Evolutionary conservation across 1,284 basidiomycete genomes (phyloP), one percentile per base, ranked within the genome.

Genomic region (Tilletiaria anomala): DNA sequence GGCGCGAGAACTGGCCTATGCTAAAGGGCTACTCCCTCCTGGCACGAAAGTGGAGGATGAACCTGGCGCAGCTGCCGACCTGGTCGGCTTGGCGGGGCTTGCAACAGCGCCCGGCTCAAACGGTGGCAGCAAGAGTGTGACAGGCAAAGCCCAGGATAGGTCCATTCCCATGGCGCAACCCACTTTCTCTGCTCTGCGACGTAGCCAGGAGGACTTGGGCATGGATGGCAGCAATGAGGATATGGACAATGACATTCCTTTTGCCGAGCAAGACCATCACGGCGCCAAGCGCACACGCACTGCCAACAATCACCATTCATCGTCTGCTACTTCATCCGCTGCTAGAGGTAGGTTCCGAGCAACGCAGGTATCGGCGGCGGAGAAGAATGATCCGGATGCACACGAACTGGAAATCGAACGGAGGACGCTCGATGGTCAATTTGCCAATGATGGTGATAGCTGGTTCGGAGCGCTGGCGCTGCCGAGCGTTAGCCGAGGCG

Each of bases 381-480:
- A 29, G 10, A 8, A n/a, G 10, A 29, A 8, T n/a, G 26, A 29
- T n/a, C 26, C 26, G 10, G 26, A 29, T 29, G 26, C 12, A 15
- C 10, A 14, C 32, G n/a, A 36, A 14, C 20, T 11, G 16, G n/a
- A 17, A 33, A 22, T 26, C 40, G 26, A 29, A n/a, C 26, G 26
- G 26, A 8, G 26, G 26, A 29, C 56, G 24, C 51, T 61, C 34
- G 57, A 57, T 39, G 58, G 59, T 20, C 54, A 56, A 11, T 47
- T 63, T 10, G 56, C 55, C 22, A 47, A 50, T 22, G 59, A 61
- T 23, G 59, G 61, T 21, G 52, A 56, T 40, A 54, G 48, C 32
- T 64, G 54, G 53, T 64, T 56, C 26, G 61, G 61, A 19, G 59
- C 58, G 12, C 47, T 62, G 2, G 61, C 61, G 17, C 40, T 64